phyloP scores from a whole-genome alignment of 2,329 filamentous ascomycete species.

The Sphaceloma murrayae region DNA sequence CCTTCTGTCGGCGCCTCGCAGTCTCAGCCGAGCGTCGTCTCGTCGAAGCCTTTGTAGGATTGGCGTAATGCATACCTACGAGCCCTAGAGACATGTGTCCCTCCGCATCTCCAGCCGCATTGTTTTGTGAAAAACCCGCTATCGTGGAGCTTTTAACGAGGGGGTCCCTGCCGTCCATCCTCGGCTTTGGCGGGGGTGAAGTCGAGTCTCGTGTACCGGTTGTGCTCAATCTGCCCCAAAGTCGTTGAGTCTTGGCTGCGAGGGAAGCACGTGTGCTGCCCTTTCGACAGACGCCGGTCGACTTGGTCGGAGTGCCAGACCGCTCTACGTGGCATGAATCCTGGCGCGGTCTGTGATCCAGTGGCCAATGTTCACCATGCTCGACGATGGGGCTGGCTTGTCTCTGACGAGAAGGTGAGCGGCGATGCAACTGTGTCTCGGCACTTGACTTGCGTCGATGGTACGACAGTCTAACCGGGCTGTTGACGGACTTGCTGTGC shows the following conservation, averaged over 20 bases:
- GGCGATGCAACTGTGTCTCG: no score
- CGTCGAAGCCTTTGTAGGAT: slow-evolving; percentile 3
- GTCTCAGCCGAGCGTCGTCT: slow-evolving; percentile 9
- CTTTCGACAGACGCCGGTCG: neutral
- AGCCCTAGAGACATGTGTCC: slow-evolving; percentile 4
- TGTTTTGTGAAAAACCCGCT: slow-evolving; percentile 1
- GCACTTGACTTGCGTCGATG: no score
- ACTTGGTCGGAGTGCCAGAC: neutral
- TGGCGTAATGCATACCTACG: slow-evolving; percentile 14
- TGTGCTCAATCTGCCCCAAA: slow-evolving; percentile 10
- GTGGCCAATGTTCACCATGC: neutral
- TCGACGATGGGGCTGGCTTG: slow-evolving; percentile 7
- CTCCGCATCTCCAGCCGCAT: neutral
- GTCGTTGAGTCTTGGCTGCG: slow-evolving; percentile 12
- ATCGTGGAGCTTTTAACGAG: slow-evolving; percentile 7
- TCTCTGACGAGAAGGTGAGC: no score
- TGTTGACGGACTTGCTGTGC: neutral
- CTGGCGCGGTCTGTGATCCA: neutral
- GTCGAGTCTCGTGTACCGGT: neutral
- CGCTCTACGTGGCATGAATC: neutral
- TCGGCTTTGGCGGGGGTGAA: slow-evolving; percentile 14
- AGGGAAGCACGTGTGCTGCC: slow-evolving; percentile 15
- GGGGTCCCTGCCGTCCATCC: neutral
- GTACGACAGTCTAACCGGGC: no score
- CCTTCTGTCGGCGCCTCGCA: neutral